Evolutionary conservation across 148 eudicot species (phyloP).

Genomic region (Fagopyrum tataricum): DNA sequence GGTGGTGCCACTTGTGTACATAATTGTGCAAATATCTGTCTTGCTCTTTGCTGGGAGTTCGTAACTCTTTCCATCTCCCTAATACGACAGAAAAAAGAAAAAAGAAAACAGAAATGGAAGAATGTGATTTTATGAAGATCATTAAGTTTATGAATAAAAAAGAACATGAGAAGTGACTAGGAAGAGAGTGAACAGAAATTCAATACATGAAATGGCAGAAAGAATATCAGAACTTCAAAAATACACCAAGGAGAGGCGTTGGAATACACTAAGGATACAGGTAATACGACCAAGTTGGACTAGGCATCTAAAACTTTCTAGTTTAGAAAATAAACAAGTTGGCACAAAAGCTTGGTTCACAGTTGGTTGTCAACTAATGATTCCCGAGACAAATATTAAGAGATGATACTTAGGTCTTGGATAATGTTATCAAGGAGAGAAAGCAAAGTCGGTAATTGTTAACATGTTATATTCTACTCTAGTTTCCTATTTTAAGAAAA

Average conservation of each 20-base stretch:
- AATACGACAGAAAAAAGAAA: no score
- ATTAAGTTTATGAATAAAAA: neutral
- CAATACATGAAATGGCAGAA: neutral
- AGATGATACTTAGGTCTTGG: neutral
- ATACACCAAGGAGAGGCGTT: neutral
- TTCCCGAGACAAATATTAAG: neutral
- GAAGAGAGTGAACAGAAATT: neutral
- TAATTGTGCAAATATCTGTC: conserved; percentile 89
- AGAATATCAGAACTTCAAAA: neutral
- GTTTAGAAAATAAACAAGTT: neutral
- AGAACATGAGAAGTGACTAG: neutral
- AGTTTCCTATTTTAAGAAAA: neutral
- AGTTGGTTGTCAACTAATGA: no score
- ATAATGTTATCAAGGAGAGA: neutral
- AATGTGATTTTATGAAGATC: neutral
- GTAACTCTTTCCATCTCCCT: conserved; percentile 64
- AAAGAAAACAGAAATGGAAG: neutral
- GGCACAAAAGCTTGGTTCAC: no score
- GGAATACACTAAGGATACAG: neutral
- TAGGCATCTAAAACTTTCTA: neutral
- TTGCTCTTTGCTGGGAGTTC: conserved; percentile 66
- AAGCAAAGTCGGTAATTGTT: neutral
- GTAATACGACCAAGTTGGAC: neutral
- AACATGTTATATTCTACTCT: neutral
- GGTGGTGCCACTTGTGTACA: conserved; percentile 99